Evolutionary conservation across 164 flowering plant genomes (phyloP).

Genomic region (Stephania yunnanensis): DNA sequence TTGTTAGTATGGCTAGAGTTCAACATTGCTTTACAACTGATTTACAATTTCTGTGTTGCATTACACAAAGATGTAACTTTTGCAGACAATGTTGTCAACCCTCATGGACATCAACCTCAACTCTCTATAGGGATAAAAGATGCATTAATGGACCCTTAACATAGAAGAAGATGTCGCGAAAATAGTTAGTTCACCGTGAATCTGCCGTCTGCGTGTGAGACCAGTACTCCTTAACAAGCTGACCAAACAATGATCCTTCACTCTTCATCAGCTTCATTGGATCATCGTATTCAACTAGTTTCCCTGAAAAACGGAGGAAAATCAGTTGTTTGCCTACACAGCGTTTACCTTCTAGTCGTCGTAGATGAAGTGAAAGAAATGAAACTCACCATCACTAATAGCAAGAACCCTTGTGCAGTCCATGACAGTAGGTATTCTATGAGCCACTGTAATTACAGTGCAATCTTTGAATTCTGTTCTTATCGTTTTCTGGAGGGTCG

Average conservation of each 20-base stretch:
- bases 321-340: background rate
- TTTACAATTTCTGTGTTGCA: too few relatives aligned
- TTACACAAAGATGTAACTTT: too few relatives aligned
- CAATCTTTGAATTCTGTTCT: conserved; percentile 48
- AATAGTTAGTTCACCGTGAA: conserved; percentile 9
- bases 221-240: conserved; percentile 91
- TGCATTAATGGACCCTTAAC: too few relatives aligned
- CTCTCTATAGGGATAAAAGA: too few relatives aligned
- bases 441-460: conserved; percentile 67
- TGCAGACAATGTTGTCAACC: too few relatives aligned
- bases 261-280: conserved; percentile 64
- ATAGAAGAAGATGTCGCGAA: too few relatives aligned
- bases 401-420: conserved; percentile 65
- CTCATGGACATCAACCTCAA: too few relatives aligned
- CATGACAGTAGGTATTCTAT: conserved; percentile 71
- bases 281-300: conserved; percentile 71
- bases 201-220: conserved; percentile 48
- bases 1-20: too few relatives aligned
- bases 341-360: background rate
- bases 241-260: conserved; percentile 68
- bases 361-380: background rate
- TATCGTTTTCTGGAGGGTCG: conserved; percentile 51
- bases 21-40: too few relatives aligned
- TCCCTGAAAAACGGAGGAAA: conserved; percentile 32
- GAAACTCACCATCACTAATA: conserved; percentile 43